Percentiles rank a stretch among this genome's conserved stretches.
Evolutionary conservation across 2,329 filamentous ascomycete genomes (phyloP).

Genomic region (Hyphodiscus sp.): DNA sequence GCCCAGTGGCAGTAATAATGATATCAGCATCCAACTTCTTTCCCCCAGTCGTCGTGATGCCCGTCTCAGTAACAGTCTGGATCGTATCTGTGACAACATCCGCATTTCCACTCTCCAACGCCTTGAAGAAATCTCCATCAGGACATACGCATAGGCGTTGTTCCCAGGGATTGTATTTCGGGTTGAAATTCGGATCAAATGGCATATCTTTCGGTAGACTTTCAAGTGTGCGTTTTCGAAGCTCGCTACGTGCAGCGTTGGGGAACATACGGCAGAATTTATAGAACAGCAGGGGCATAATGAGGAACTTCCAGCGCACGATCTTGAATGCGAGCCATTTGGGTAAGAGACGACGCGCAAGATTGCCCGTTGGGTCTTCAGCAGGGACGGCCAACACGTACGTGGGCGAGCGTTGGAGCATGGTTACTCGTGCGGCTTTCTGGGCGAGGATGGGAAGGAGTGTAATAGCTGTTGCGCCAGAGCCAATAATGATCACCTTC

Average conservation of each 20-base stretch:
- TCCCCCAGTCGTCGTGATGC: slow-evolving; percentile 32
- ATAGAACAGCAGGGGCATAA: slow-evolving; percentile 42
- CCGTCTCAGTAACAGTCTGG: slow-evolving; percentile 41
- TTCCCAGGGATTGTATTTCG: slow-evolving; percentile 60
- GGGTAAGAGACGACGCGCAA: slow-evolving; percentile 33
- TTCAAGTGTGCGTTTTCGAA: slow-evolving; percentile 39
- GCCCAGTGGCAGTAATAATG: slow-evolving; percentile 63
- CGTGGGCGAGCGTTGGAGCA: slow-evolving; percentile 72
- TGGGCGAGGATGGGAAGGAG: slow-evolving; percentile 63
- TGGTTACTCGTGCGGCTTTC: slow-evolving; percentile 60
- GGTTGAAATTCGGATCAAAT: slow-evolving; percentile 57
- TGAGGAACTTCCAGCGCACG: slow-evolving; percentile 42
- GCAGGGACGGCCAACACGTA: slow-evolving; percentile 50
- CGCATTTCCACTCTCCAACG: slow-evolving; percentile 39
- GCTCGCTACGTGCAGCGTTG: slow-evolving; percentile 37
- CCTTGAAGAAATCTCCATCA: slow-evolving; percentile 49
- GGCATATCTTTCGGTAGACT: slow-evolving; percentile 48
- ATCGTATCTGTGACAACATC: slow-evolving; percentile 47
- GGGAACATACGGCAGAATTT: slow-evolving; percentile 49
- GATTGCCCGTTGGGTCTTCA: not conserved
- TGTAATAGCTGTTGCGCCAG: slow-evolving; percentile 71
- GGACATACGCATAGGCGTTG: slow-evolving; percentile 68
- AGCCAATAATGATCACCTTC: slow-evolving; percentile 24
- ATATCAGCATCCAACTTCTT: slow-evolving; percentile 51
- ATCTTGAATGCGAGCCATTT: slow-evolving; percentile 34